Evolutionary conservation across 441 rosid species (phyloP).

Genomic region (Erodium moschatum): DNA sequence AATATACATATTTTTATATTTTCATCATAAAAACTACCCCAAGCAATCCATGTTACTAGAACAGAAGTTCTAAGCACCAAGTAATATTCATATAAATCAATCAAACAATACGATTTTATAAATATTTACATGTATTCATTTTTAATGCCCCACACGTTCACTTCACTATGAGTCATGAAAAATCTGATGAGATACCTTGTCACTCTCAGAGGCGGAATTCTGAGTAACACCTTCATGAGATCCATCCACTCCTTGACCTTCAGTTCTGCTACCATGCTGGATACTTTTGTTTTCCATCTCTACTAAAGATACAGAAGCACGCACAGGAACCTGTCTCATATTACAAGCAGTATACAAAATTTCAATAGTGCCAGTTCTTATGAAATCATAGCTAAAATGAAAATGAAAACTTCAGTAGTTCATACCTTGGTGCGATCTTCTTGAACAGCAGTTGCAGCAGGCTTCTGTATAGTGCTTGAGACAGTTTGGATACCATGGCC

Average conservation of each 20-base stretch:
- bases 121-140: not conserved
- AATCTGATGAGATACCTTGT: slow-evolving; percentile 20
- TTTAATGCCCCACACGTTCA: not conserved
- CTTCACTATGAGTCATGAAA: not conserved
- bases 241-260: slow-evolving; percentile 21
- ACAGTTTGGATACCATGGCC: slow-evolving; percentile 28
- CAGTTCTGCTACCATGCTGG: slow-evolving; percentile 24
- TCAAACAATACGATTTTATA: not conserved
- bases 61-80: not conserved
- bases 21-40: too few relatives aligned
- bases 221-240: slow-evolving; percentile 25
- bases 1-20: too few relatives aligned
- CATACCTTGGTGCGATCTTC: slow-evolving; percentile 40
- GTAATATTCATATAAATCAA: not conserved
- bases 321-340: slow-evolving; percentile 34
- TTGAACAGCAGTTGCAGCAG: slow-evolving; percentile 33
- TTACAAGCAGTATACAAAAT: slow-evolving; percentile 14
- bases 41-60: too few relatives aligned
- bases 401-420: not conserved
- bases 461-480: slow-evolving; percentile 28
- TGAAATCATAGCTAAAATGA: too few relatives aligned
- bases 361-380: too few relatives aligned
- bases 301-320: slow-evolving; percentile 29
- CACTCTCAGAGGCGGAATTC: slow-evolving; percentile 26
- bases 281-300: slow-evolving; percentile 31